Conservation (phyloP, 2,329 filamentous ascomycete species). For the Neocatenulostroma microsporum region DNA sequence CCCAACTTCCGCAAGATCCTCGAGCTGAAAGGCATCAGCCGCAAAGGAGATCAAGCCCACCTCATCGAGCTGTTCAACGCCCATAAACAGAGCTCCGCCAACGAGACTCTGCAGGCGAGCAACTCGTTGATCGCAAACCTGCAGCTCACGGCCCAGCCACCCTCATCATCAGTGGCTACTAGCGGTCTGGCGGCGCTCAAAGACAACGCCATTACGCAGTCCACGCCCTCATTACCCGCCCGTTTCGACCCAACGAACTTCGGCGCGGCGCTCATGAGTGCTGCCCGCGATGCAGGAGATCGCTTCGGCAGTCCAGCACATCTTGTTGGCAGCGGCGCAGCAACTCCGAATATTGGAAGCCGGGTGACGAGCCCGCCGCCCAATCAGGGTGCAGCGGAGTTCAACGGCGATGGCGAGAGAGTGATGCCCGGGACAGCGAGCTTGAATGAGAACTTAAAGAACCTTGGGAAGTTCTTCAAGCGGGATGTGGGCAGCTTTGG, state of each 20-base stretch:
- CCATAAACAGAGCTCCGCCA: constrained; percentile 59
- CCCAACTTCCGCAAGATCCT: constrained; percentile 94
- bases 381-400: constrained; percentile 17
- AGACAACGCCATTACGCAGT: constrained; percentile 19
- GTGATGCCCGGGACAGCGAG: constrained; percentile 54
- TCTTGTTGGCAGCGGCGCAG: constrained; percentile 22
- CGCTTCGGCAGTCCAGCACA: constrained; percentile 58
- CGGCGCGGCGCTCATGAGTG: constrained; percentile 80
- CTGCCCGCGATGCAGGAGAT: constrained; percentile 75
- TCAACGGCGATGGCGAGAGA: constrained; percentile 19
- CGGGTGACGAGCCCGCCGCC: constrained; percentile 22
- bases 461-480: constrained; percentile 93
- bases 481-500: constrained; percentile 65
- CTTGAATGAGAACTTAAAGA: constrained; percentile 89
- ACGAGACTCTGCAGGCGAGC: constrained; percentile 63
- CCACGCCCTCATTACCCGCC: constrained; percentile 33
- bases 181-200: constrained; percentile 36
- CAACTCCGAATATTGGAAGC: constrained; percentile 25
- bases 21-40: constrained; percentile 83
- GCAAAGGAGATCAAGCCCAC: constrained; percentile 69
- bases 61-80: constrained; percentile 87
- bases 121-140: constrained; percentile 61
- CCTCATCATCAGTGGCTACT: constrained; percentile 16
- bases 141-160: constrained; percentile 40
- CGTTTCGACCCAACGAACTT: constrained; percentile 72